These are phyloP conservation scores for Acrocalymma vagum DNA, from an alignment of 2,329 filamentous ascomycete species.

Conservation along the genomic window DNA sequence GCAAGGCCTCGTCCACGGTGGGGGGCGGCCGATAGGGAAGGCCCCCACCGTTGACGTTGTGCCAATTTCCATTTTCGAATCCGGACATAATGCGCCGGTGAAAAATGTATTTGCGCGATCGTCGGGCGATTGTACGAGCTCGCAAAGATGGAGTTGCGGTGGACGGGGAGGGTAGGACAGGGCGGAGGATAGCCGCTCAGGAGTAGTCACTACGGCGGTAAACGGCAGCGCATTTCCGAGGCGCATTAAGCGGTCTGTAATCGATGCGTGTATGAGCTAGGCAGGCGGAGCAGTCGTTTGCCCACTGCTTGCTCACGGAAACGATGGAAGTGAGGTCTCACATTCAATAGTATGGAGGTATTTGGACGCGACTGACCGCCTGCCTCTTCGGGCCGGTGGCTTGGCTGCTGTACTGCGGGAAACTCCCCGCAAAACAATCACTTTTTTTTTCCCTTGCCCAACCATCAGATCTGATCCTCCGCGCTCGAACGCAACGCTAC, in stretches of 20 bases:
- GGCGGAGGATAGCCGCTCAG: slow-evolving; percentile 1
- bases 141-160: neutral
- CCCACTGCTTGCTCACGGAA: no score
- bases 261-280: no score
- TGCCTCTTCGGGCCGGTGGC: slow-evolving; percentile 25
- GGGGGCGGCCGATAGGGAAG: slow-evolving; percentile 53
- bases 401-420: slow-evolving; percentile 12
- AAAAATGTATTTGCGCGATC: slow-evolving; percentile 7
- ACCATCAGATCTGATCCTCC: slow-evolving; percentile 2
- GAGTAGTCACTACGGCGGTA: slow-evolving; percentile 16
- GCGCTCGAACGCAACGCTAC: slow-evolving; percentile 2
- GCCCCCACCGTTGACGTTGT: slow-evolving; percentile 40
- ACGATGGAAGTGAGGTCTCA: no score
- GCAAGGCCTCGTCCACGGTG: slow-evolving; percentile 76
- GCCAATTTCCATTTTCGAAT: slow-evolving; percentile 36
- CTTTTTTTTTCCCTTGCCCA: slow-evolving; percentile 27
- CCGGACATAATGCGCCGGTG: slow-evolving; percentile 30
- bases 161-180: slow-evolving; percentile 4
- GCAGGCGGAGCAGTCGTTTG: no score
- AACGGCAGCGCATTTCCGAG: slow-evolving; percentile 22
- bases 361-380: slow-evolving; percentile 39
- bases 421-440: slow-evolving; percentile 24
- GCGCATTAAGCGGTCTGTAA: no score
- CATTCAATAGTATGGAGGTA: no score
- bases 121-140: slow-evolving; percentile 1